Evolutionary conservation across 495 filamentous ascomycete species (phyloP).

Genomic region (Thermothielavioides terrestris): DNA sequence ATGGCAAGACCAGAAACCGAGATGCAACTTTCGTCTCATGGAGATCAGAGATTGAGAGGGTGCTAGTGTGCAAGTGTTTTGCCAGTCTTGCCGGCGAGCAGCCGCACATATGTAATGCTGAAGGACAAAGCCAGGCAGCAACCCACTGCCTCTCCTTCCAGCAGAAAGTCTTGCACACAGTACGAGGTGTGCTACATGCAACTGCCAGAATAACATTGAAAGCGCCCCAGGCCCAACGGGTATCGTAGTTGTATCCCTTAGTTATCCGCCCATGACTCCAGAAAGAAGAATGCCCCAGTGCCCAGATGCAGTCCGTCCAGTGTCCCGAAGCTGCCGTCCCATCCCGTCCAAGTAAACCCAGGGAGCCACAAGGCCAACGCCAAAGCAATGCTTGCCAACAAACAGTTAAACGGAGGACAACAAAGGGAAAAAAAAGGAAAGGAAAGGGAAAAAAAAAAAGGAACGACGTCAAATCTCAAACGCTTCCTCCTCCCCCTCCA

Average conservation of each 20-base stretch:
- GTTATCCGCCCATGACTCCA: not conserved
- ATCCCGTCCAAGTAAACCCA: not conserved
- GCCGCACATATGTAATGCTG: too few species aligned
- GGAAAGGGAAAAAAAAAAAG: not conserved
- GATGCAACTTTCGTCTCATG: not conserved
- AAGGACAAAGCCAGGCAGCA: too few species aligned
- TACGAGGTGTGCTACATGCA: not conserved
- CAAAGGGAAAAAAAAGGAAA: not conserved
- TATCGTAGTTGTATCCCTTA: not conserved
- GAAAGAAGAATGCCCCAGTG: not conserved
- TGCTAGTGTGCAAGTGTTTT: not conserved
- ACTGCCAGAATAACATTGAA: not conserved
- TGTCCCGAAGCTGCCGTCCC: not conserved
- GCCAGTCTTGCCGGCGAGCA: not conserved
- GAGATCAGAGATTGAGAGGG: not conserved
- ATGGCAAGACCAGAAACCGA: not conserved
- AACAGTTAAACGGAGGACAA: not conserved
- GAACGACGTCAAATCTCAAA: conserved; percentile 24
- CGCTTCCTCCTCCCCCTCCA: conserved; percentile 21
- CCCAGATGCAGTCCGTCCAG: not conserved
- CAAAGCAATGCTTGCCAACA: not conserved
- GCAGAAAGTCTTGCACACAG: too few species aligned
- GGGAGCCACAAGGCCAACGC: not conserved
- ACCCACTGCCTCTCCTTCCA: too few species aligned
- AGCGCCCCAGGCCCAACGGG: not conserved